These are phyloP conservation scores for Quercus alba DNA, from an alignment of 306 rosid genomes.

Conservation along the genomic window DNA sequence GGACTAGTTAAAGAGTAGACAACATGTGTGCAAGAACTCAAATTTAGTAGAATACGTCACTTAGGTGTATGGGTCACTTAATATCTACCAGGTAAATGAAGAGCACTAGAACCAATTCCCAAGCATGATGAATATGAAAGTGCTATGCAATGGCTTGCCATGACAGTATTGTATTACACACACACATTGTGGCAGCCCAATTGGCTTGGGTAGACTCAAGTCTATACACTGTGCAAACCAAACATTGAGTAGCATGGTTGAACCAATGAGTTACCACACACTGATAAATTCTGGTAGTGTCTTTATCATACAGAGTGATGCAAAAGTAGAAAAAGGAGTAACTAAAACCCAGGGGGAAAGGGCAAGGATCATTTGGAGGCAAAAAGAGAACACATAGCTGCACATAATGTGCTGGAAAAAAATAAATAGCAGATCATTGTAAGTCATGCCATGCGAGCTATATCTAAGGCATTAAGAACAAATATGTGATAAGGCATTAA, in stretches of 20 bases:
- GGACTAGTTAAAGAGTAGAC: neutral
- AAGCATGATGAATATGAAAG: neutral
- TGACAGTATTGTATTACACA: neutral
- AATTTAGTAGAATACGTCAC: slow-evolving; percentile 13
- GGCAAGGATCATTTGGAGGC: neutral
- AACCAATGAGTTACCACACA: neutral
- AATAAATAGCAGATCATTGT: neutral
- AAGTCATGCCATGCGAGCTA: neutral
- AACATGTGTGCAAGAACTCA: neutral
- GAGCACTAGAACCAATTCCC: neutral
- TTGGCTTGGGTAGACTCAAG: neutral
- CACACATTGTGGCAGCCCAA: neutral
- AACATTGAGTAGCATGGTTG: neutral
- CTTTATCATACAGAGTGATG: neutral
- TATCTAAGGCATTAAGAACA: neutral
- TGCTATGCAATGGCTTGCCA: neutral
- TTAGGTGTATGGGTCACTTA: neutral
- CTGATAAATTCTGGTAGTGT: neutral
- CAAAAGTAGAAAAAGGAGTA: neutral
- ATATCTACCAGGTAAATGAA: too few relatives aligned
- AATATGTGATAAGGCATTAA: neutral
- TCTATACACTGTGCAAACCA: neutral
- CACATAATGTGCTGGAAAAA: neutral
- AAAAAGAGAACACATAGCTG: neutral
- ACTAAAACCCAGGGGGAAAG: neutral